These are phyloP conservation scores for Lentinula sp. DNA, from an alignment of 768 basidiomycete species.

Conservation along the genomic window DNA sequence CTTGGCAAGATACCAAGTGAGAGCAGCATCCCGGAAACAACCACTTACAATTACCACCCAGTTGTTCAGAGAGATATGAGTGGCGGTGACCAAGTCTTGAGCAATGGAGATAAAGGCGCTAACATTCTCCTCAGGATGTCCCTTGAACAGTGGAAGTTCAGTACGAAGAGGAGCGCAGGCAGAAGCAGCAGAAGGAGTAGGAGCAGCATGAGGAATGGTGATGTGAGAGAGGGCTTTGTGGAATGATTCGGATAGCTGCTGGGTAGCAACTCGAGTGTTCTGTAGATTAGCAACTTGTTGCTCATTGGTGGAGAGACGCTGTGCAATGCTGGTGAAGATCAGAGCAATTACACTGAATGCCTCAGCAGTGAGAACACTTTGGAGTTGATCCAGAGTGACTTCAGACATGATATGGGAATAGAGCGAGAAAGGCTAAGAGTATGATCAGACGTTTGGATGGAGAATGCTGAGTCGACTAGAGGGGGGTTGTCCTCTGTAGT, in stretches of 20 bases:
- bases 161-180: not conserved
- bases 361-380: not conserved
- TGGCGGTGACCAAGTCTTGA: not conserved
- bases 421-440: not conserved
- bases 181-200: not conserved
- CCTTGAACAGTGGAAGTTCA: not conserved
- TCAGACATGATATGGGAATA: not conserved
- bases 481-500: not conserved
- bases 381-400: not conserved
- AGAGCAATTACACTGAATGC: not conserved
- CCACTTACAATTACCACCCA: not conserved
- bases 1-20: not conserved
- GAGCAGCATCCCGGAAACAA: not conserved
- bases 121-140: not conserved
- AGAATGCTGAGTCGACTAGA: not conserved
- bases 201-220: not conserved
- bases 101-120: not conserved
- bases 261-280: not conserved
- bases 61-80: conserved; percentile 2
- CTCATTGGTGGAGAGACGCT: not conserved
- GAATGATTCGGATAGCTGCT: not conserved
- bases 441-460: not conserved
- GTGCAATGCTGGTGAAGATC: not conserved
- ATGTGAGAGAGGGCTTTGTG: not conserved
- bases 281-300: not conserved